Base-by-base conservation (phyloP, 2,329 filamentous ascomycete species). In the Lasiodiplodia gonubiensis region DNA sequence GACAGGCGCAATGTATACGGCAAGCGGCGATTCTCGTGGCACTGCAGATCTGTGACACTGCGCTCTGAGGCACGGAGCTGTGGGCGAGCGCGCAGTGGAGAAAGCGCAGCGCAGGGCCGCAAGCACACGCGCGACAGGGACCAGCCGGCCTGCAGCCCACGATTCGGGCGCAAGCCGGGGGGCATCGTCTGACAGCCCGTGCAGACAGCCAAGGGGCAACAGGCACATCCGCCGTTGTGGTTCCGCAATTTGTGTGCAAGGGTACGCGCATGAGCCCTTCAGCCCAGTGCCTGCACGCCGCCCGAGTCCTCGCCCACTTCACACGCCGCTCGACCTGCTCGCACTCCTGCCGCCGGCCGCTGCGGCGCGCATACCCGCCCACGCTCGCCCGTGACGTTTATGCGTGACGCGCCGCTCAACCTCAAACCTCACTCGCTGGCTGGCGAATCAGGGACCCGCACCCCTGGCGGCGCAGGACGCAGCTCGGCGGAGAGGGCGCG, bases 1-100 rank as follows among this genome's bases (percentile, higher is more conserved):
- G 59, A 23, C 42, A 51, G 59, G 46, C 59, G 59, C 59, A 66
- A 65, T 69, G 71, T 71, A 72, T 73, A 70, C 70, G 70, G 68
- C 70, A 66, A 70, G 67, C 66, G 63, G 70, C 63, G 68, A 71
- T 68, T 70, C 70, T 70, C 69, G 71, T 70, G 69, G 67, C 72
- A 71, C 70, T 68, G 70, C 71, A 73, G 57, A 63, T 53, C 49
- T 37, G 49, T 63, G 49, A 63, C 57, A 66, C 30, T 66, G 64
- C 64, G 46, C 64, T 33, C 64, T 49, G 49, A 55, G 64, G 39
- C 63, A 65, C 37, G 52, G 57, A 66, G 52, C 52, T 37, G 53
- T 54, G 64, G 64, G 64, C 42, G 65, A 54, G 64, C 37, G 39
- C 48, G 39, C 53, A 42, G 54, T 51, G 54, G 53, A 52, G 53